Conservation (phyloP, 192 early-diverging fungal genomes). For the Podila horticola region DNA sequence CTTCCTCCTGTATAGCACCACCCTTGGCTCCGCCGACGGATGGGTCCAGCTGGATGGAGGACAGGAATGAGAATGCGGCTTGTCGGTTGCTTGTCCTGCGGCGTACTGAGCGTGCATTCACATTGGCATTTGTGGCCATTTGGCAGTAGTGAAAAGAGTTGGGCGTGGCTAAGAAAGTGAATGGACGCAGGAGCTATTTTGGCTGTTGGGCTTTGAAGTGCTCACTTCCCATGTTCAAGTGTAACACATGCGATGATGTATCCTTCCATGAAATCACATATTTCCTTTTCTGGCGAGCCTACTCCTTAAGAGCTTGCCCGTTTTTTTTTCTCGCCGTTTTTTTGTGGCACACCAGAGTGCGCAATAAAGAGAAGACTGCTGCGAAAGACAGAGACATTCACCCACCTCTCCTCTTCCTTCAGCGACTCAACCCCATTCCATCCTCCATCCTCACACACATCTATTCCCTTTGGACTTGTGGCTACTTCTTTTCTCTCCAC, state of each 20-base stretch:
- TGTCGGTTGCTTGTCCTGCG: constrained; percentile 31
- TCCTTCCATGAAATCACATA: not conserved
- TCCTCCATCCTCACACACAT: not conserved
- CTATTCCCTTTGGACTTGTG: not conserved
- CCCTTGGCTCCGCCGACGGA: not conserved
- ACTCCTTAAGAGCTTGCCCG: not conserved
- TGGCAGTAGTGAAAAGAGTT: not conserved
- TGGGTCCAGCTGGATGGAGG: constrained; percentile 32
- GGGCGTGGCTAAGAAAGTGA: not conserved
- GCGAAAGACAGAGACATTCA: not conserved
- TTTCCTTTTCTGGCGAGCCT: not conserved
- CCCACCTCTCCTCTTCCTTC: not conserved
- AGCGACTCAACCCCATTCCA: not conserved
- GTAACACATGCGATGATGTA: too few species aligned
- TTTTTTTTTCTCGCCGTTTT: not conserved
- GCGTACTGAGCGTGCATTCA: constrained; percentile 11
- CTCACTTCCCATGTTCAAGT: not conserved
- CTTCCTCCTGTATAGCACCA: not conserved
- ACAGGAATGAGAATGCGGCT: constrained; percentile 42
- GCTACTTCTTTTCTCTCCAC: not conserved
- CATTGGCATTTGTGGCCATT: not conserved
- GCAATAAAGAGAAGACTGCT: not conserved
- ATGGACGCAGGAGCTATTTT: not conserved
- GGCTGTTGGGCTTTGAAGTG: not conserved
- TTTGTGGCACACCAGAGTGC: not conserved